A percentile compares a stretch with the other conserved stretches of the same genome.
Evolutionary conservation across 139 green algal genomes (phyloP).

Genomic region (Raphidocelis subcapitata): DNA sequence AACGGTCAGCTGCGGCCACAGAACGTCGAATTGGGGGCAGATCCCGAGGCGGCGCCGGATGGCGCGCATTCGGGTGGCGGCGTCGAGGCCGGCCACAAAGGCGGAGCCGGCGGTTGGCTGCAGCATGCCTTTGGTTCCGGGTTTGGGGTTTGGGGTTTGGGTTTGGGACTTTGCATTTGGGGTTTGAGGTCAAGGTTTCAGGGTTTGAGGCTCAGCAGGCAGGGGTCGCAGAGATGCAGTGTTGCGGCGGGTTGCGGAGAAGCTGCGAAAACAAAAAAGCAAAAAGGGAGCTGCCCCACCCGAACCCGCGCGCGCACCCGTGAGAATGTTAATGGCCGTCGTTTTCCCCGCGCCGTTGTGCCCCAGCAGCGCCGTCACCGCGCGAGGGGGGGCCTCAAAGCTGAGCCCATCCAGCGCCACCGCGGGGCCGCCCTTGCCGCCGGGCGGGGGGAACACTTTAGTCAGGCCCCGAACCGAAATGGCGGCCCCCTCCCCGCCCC

Average conservation of each 20-base stretch:
- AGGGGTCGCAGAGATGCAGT: no score
- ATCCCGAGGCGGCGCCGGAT: constrained; percentile 46
- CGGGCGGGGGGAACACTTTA: constrained; percentile 4
- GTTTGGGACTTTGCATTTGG: neutral
- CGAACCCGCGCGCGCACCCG: constrained; percentile 10
- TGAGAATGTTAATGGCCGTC: constrained; percentile 73
- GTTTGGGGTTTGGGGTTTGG: neutral
- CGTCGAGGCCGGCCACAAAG: constrained; percentile 34
- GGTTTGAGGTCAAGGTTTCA: neutral
- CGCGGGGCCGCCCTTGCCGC: neutral
- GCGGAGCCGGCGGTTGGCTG: constrained; percentile 54
- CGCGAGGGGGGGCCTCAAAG: constrained; percentile 48
- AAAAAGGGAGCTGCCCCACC: neutral
- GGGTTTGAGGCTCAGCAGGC: neutral
- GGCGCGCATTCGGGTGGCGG: constrained; percentile 42
- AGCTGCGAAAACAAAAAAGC: no score
- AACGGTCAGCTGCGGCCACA: constrained; percentile 84
- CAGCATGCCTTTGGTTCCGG: constrained; percentile 48
- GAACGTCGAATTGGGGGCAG: constrained; percentile 79
- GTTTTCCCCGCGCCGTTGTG: constrained; percentile 84
- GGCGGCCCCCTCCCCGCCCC: neutral
- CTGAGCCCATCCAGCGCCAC: constrained; percentile 68
- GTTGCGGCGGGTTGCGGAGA: no score
- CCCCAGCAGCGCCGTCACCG: constrained; percentile 82
- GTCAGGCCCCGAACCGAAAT: neutral